Conservation (phyloP, 164 flowering plant genomes). For the Magnolia officinalis region DNA sequence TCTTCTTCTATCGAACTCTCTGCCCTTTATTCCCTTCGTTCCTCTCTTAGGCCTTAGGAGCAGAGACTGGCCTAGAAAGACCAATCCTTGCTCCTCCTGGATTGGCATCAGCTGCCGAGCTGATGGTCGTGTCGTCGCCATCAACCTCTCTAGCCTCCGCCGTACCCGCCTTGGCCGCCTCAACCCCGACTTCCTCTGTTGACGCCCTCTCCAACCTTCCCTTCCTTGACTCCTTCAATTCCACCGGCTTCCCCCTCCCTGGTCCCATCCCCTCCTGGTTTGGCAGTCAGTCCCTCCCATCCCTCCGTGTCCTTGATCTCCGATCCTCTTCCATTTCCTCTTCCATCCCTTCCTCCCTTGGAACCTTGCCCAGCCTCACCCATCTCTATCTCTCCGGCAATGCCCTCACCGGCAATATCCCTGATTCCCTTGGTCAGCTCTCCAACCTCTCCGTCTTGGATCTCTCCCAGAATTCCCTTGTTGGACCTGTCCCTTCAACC, state of each 20-base stretch:
- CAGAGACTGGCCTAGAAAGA: constrained; percentile 79
- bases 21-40: constrained; percentile 60
- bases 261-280: constrained; percentile 77
- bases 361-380: constrained; percentile 34
- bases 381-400: constrained; percentile 45
- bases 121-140: constrained; percentile 45
- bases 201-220: constrained; percentile 60
- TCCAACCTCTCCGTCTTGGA: constrained; percentile 27
- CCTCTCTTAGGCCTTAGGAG: constrained; percentile 73
- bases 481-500: constrained; percentile 35
- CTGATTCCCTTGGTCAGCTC: constrained; percentile 25
- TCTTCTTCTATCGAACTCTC: constrained; percentile 31
- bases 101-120: constrained; percentile 46
- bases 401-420: constrained; percentile 38
- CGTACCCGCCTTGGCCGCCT: constrained; percentile 45
- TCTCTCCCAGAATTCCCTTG: constrained; percentile 36
- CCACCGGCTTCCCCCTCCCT: constrained; percentile 59
- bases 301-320: constrained; percentile 69
- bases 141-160: constrained; percentile 50
- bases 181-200: constrained; percentile 50
- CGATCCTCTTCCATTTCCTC: constrained; percentile 49
- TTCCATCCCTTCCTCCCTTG: constrained; percentile 47
- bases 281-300: constrained; percentile 28
- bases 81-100: constrained; percentile 62
- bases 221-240: constrained; percentile 44